Base-by-base conservation (phyloP, 2,329 filamentous ascomycete genomes). In the Cladophialophora bantiana region DNA sequence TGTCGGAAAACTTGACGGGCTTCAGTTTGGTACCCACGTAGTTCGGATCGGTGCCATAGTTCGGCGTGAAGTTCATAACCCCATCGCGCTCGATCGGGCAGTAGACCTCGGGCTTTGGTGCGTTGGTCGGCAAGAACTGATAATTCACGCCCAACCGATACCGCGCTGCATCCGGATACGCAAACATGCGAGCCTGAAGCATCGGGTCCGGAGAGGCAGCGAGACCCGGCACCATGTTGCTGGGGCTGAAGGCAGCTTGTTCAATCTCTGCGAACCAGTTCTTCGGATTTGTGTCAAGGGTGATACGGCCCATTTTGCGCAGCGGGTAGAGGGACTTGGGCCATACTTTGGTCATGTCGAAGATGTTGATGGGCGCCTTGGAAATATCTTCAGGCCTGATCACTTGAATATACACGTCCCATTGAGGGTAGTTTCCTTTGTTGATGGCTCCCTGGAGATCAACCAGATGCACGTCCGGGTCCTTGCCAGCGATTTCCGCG, bases 321-420 rank as follows among this genome's bases (percentile, higher is more conserved):
- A 89, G 80, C n/a, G 53, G 53, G 35, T 88, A 85, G 54, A 88
- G 83, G 32, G 77, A 79, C 66, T 90, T 86, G 2, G 88, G 88
- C 88, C 88, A 90, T 71, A 89, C 83, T 77, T 90, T 89, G 60
- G 89, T 91, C 68, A 89, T 78, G 74, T 91, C 89, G 68, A 92
- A 89, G 69, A 90, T 80, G 76, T 88, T 89, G 81, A 84, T 88
- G 54, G 80, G 80, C 74, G 86, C 87, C 65, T 83, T 82, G 73
- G 89, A 83, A 1, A 87, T 87, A 71, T 90, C 82, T 68, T 86
- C 84, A 0, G 87, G 87, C n/a, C 82, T 85, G 67, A 90, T 82
- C 6, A 86, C 82, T 77, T 91, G 89, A 1, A 90, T 82, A 68
- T 86, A 89, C 68, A 86, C 83, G 20, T 83, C 87, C 88, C 88